Evolutionary conservation across 148 eudicot species (phyloP).

Genomic region (Persicaria tinctoria): DNA sequence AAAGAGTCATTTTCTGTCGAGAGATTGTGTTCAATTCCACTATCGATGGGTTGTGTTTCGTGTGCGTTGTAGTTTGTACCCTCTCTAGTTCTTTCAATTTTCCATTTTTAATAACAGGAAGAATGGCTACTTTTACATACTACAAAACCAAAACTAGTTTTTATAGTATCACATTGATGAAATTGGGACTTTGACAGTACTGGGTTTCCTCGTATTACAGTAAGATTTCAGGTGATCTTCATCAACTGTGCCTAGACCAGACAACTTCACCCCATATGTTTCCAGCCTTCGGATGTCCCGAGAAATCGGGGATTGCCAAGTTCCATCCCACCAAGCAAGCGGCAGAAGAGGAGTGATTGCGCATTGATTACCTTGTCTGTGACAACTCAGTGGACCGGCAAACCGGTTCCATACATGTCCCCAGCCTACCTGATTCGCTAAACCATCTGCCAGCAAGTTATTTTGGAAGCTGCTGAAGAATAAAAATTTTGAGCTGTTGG

Average conservation of each 20-base stretch:
- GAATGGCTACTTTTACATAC: not conserved
- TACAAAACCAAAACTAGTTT: not conserved
- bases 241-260: conserved; percentile 69
- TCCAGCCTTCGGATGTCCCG: conserved; percentile 64
- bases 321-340: conserved; percentile 95
- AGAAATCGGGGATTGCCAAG: conserved; percentile 81
- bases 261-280: conserved; percentile 51
- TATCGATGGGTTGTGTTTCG: too few relatives aligned
- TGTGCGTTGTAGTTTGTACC: too few relatives aligned
- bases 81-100: too few relatives aligned
- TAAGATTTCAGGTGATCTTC: conserved; percentile 36
- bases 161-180: conserved; percentile 22
- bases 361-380: conserved; percentile 59
- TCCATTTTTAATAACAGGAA: not conserved
- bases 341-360: conserved; percentile 86
- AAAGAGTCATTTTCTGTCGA: too few relatives aligned
- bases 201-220: conserved; percentile 47
- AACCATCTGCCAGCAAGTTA: conserved; percentile 49
- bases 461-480: conserved; percentile 85
- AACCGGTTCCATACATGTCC: conserved; percentile 94
- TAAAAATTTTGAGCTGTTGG: conserved; percentile 31
- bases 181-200: conserved; percentile 19
- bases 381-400: conserved; percentile 83
- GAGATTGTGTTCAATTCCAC: too few relatives aligned
- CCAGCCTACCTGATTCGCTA: conserved; percentile 81